phyloP scores from a whole-genome alignment of 768 basidiomycete species.

The Clavaria fumosa region DNA sequence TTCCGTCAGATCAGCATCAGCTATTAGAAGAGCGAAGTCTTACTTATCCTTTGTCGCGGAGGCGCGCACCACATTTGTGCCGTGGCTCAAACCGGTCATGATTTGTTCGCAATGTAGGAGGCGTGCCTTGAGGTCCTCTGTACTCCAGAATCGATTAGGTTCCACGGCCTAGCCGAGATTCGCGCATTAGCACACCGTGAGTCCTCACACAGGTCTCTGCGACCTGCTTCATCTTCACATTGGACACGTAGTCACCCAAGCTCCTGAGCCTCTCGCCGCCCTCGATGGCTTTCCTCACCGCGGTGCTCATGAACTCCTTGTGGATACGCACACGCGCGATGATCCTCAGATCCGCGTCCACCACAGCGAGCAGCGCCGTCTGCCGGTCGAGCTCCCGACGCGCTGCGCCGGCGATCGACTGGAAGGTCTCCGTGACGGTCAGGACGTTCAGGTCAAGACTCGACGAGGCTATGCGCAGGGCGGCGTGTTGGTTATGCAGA shows the following conservation, averaged over 20 bases:
- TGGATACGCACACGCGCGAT: constrained; percentile 54
- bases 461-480: constrained; percentile 56
- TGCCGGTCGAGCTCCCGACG: constrained; percentile 61
- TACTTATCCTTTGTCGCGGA: constrained; percentile 33
- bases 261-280: constrained; percentile 52
- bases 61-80: constrained; percentile 42
- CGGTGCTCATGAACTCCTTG: constrained; percentile 55
- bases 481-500: constrained; percentile 51
- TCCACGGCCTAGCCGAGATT: no score
- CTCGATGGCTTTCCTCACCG: constrained; percentile 55
- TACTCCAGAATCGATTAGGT: no score
- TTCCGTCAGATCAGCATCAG: not conserved
- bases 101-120: constrained; percentile 40
- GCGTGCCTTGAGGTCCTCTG: constrained; percentile 43
- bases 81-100: constrained; percentile 38
- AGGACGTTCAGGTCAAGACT: constrained; percentile 62
- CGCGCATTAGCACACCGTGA: constrained; percentile 58
- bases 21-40: constrained; percentile 8
- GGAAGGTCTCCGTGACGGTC: constrained; percentile 54
- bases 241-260: constrained; percentile 68
- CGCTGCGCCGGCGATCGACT: constrained; percentile 36
- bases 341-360: constrained; percentile 60
- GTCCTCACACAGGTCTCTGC: constrained; percentile 53
- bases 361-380: constrained; percentile 38
- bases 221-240: constrained; percentile 66